Percentiles rank a stretch among this genome's conserved stretches.
Conservation (phyloP, 1,284 basidiomycete genomes). For the Moniliella sp. region DNA sequence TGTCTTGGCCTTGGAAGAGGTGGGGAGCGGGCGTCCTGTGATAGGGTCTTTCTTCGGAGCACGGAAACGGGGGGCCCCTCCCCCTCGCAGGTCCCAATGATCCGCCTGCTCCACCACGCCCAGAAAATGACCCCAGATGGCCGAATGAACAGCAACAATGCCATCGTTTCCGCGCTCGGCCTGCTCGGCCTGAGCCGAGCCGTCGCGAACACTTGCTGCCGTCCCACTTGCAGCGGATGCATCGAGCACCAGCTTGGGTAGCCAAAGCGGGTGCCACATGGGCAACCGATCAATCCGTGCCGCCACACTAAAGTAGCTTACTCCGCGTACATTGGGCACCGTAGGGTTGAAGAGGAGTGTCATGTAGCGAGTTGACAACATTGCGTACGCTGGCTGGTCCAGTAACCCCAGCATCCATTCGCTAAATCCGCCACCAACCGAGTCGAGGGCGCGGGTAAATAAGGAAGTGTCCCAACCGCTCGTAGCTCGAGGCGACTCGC, state of each 20-base stretch:
- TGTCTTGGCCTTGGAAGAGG: no score
- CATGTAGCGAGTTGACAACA: constrained; percentile 68
- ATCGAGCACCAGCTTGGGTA: constrained; percentile 81
- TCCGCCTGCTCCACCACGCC: constrained; percentile 77
- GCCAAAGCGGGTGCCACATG: constrained; percentile 84
- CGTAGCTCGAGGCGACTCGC: no score
- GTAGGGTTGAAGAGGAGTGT: constrained; percentile 69
- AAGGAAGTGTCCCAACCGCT: no score
- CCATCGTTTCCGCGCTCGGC: constrained; percentile 98
- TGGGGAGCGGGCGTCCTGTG: no score
- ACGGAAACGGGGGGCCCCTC: constrained; percentile 36
- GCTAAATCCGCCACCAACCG: constrained; percentile 63
- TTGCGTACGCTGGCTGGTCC: constrained; percentile 89
- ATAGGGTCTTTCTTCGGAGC: no score
- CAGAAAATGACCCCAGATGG: constrained; percentile 40
- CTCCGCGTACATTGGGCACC: constrained; percentile 57
- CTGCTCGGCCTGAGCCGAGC: constrained; percentile 40
- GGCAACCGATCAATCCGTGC: constrained; percentile 52
- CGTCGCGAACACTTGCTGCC: constrained; percentile 19
- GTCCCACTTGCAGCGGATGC: constrained; percentile 36
- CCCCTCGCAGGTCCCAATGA: constrained; percentile 88
- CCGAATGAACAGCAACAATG: constrained; percentile 51
- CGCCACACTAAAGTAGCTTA: constrained; percentile 79
- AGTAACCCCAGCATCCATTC: constrained; percentile 70
- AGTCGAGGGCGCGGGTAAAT: no score